These are phyloP conservation scores for Ophiocordyceps australis DNA, from an alignment of 2,329 filamentous ascomycete species.

Conservation along the genomic window DNA sequence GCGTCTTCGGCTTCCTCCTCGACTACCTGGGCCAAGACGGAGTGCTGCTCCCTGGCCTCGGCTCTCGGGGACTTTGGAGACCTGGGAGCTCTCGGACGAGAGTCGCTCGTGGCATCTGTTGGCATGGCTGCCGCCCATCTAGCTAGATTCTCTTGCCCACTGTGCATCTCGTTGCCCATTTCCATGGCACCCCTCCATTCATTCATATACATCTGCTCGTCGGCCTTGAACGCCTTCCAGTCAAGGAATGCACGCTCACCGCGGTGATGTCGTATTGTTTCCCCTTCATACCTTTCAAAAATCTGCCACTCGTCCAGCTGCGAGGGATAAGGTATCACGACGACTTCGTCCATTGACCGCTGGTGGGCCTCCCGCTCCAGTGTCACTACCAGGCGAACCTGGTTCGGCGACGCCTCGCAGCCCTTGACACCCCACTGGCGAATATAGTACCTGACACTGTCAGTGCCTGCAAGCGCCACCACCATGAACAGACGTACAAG, in stretches of 20 bases:
- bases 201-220: slow-evolving; percentile 10
- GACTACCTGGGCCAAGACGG: no score
- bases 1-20: no score
- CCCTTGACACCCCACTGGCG: slow-evolving; percentile 26
- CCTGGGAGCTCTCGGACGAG: no score
- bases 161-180: slow-evolving; percentile 8
- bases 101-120: no score
- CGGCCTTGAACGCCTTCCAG: slow-evolving; percentile 18
- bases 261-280: slow-evolving; percentile 17
- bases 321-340: slow-evolving; percentile 29
- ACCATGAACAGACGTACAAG: slow-evolving; percentile 19
- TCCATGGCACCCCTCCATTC: slow-evolving; percentile 10
- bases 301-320: slow-evolving; percentile 37
- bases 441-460: slow-evolving; percentile 24
- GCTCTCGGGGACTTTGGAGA: no score
- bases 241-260: slow-evolving; percentile 20
- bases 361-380: slow-evolving; percentile 26
- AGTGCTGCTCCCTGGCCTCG: no score
- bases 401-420: slow-evolving; percentile 18
- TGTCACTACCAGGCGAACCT: slow-evolving; percentile 23
- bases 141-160: no score
- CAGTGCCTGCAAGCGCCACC: not conserved
- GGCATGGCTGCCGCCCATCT: no score
- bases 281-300: slow-evolving; percentile 26
- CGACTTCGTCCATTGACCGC: slow-evolving; percentile 20